A percentile compares a stretch with the other conserved stretches of the same genome.
Conservation (phyloP, 202 grass and related monocot genomes). For the Musa balbisiana region DNA sequence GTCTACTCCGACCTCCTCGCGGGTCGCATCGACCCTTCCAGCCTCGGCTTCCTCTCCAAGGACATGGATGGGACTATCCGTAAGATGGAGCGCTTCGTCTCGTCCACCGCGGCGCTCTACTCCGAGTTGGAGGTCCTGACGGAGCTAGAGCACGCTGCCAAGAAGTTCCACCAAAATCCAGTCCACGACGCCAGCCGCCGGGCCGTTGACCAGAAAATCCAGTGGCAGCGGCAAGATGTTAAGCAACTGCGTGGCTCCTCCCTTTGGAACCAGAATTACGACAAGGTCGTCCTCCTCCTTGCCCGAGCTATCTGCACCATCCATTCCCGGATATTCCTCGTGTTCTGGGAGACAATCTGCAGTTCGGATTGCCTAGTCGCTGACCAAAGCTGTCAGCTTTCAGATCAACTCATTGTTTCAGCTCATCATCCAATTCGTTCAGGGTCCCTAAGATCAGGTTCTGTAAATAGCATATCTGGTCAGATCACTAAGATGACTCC, state of each 20-base stretch:
- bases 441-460: conserved; percentile 22
- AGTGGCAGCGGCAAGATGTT: conserved; percentile 62
- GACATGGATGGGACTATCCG: conserved; percentile 52
- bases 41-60: conserved; percentile 29
- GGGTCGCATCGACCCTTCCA: conserved; percentile 27
- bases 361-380: conserved; percentile 27
- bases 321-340: conserved; percentile 53
- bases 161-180: conserved; percentile 45
- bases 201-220: conserved; percentile 58
- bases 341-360: conserved; percentile 59
- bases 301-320: conserved; percentile 64
- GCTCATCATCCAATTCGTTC: conserved; percentile 29
- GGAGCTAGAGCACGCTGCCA: conserved; percentile 62
- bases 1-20: conserved; percentile 85
- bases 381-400: conserved; percentile 22
- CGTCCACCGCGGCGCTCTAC: conserved; percentile 62
- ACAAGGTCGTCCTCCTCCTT: conserved; percentile 73
- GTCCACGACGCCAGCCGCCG: conserved; percentile 50
- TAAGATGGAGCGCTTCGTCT: conserved; percentile 71
- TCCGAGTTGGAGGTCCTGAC: conserved; percentile 68
- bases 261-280: conserved; percentile 82
- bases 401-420: conserved; percentile 17
- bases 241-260: conserved; percentile 61
- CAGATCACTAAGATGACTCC: conserved; percentile 22
- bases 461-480: conserved; percentile 26